Percentiles rank a stretch among this genome's conserved stretches.
Conservation (phyloP, 2,329 filamentous ascomycete genomes). For the Fusarium sp. region DNA sequence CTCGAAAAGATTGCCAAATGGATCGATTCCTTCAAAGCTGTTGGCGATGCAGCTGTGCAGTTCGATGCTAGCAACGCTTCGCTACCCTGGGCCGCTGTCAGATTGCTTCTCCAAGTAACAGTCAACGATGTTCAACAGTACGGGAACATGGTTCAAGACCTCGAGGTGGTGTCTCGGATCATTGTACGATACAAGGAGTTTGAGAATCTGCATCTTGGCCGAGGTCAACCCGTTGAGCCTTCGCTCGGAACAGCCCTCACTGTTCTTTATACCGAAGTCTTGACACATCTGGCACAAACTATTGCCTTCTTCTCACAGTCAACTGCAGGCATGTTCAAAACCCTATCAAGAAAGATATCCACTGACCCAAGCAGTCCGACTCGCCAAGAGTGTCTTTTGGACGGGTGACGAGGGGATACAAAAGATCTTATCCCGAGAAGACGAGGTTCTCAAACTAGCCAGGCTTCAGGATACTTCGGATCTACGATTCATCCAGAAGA, state of each 20-base stretch:
- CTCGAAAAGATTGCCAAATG: conserved; percentile 10
- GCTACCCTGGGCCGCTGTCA: conserved; percentile 5
- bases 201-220: not conserved
- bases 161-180: not conserved
- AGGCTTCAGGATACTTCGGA: not conserved
- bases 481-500: not conserved
- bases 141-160: not conserved
- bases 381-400: not conserved
- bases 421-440: not conserved
- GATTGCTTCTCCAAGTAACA: not conserved
- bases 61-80: conserved; percentile 3
- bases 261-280: not conserved
- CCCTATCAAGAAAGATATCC: accelerated
- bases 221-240: not conserved
- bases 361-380: not conserved
- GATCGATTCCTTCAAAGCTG: conserved; percentile 1
- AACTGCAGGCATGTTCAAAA: not conserved
- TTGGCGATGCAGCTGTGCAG: not conserved
- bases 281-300: not conserved
- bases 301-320: not conserved
- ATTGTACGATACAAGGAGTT: not conserved
- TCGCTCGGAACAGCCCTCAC: not conserved
- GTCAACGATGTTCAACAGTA: not conserved
- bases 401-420: not conserved
- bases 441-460: not conserved